Evolutionary conservation across 495 filamentous ascomycete genomes (phyloP).

Genomic region (Aspergillus biplanus): DNA sequence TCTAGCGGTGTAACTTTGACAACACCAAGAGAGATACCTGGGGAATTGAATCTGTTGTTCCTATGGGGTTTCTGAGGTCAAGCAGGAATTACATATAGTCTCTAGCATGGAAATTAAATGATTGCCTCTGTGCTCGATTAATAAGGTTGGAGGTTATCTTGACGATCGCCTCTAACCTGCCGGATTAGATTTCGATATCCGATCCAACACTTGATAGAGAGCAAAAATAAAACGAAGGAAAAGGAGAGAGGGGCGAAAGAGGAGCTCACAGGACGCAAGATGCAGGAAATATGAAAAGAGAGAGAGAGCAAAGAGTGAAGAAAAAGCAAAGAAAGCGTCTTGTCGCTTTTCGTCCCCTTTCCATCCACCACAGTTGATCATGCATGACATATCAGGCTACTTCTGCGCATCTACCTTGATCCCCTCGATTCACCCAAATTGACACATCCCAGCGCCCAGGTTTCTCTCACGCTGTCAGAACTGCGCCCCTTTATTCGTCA

Average conservation of each 20-base stretch:
- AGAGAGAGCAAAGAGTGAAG: conserved; percentile 3
- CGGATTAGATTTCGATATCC: neutral
- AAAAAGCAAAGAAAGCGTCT: conserved; percentile 18
- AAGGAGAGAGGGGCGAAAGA: neutral
- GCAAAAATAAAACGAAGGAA: neutral
- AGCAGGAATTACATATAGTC: too few species aligned
- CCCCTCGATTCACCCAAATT: conserved; percentile 25
- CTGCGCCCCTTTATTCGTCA: conserved; percentile 27
- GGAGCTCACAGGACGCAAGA: neutral
- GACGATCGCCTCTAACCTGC: conserved; percentile 3
- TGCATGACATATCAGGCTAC: conserved; percentile 34
- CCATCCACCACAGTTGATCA: conserved; percentile 23
- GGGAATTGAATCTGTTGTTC: neutral
- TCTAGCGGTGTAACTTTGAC: conserved; percentile 22
- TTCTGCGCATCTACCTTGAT: conserved; percentile 18
- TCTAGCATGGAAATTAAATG: conserved; percentile 1
- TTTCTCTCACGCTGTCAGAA: conserved; percentile 16
- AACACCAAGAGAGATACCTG: conserved; percentile 7
- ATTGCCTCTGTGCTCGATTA: conserved; percentile 7
- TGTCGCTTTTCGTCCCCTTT: conserved; percentile 10
- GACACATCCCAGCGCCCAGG: conserved; percentile 27
- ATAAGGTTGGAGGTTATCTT: conserved; percentile 11
- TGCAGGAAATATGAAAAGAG: neutral
- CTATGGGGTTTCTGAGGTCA: too few species aligned
- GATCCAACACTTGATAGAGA: conserved; percentile 1